Conservation (phyloP, 129 eudicot species). For the Glebionis coronaria region DNA sequence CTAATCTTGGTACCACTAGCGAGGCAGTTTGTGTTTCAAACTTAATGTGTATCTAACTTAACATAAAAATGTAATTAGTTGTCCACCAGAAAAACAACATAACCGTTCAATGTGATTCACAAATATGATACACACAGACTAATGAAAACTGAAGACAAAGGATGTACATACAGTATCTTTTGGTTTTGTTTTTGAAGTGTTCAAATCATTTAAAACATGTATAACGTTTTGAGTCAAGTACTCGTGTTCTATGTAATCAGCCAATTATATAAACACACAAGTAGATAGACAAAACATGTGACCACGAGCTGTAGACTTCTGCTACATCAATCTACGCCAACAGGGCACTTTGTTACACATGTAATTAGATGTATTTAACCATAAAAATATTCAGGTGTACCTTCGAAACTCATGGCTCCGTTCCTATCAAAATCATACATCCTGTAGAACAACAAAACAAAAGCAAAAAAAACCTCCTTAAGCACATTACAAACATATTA, state of each 20-base stretch:
- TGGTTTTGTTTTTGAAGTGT: too few species aligned
- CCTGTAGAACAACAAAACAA: conserved; percentile 45
- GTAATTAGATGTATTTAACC: neutral
- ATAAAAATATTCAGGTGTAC: conserved; percentile 23
- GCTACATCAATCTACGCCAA: neutral
- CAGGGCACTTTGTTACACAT: neutral
- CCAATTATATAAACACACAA: neutral
- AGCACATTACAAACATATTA: conserved; percentile 4
- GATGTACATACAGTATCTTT: too few species aligned
- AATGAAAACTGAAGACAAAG: too few species aligned
- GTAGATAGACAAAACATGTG: neutral
- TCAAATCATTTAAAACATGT: neutral
- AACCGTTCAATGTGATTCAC: too few species aligned
- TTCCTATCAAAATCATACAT: conserved; percentile 88
- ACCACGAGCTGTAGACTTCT: neutral
- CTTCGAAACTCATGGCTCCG: conserved; percentile 95
- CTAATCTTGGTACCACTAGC: conserved; percentile 2
- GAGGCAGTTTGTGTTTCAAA: neutral
- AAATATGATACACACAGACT: too few species aligned
- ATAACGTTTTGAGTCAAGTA: neutral
- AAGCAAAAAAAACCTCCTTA: conserved; percentile 1
- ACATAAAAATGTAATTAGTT: neutral
- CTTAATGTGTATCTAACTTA: conserved; percentile 2
- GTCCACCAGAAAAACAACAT: too few species aligned
- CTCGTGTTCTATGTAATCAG: neutral